Conservation (phyloP, 2,329 filamentous ascomycete species). For the Verticillium isaacii region DNA sequence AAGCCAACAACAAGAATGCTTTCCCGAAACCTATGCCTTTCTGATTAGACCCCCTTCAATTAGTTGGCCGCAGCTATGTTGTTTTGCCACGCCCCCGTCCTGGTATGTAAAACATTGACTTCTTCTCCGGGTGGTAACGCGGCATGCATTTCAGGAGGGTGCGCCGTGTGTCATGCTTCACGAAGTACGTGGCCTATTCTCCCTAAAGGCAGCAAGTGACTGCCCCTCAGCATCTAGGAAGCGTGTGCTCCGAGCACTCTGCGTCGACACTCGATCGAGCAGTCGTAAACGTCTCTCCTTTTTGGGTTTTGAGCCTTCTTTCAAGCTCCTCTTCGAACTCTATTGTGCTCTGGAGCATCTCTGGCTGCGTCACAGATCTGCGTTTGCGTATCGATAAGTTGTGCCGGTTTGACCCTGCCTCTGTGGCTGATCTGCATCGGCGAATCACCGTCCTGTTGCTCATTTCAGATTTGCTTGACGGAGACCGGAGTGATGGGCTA, state of each 20-base stretch:
- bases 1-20: neutral
- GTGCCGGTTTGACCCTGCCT: too few relatives aligned
- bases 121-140: neutral
- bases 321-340: neutral
- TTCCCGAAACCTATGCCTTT: neutral
- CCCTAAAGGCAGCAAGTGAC: neutral
- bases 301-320: neutral
- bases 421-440: neutral
- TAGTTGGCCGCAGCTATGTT: neutral
- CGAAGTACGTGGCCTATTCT: neutral
- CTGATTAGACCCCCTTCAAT: neutral
- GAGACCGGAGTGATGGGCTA: neutral
- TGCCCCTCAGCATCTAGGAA: neutral
- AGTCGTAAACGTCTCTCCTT: neutral
- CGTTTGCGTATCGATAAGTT: neutral
- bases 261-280: neutral
- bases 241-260: neutral
- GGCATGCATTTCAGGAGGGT: neutral
- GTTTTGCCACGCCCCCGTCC: neutral
- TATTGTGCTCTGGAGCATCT: neutral
- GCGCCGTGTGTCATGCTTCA: neutral
- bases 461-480: neutral
- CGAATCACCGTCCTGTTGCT: neutral
- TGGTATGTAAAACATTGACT: neutral
- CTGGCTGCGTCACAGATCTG: neutral